Percentiles rank a stretch among this genome's conserved stretches.
phyloP scores from a whole-genome alignment of 164 flowering plant species.

The Akebia trifoliata region DNA sequence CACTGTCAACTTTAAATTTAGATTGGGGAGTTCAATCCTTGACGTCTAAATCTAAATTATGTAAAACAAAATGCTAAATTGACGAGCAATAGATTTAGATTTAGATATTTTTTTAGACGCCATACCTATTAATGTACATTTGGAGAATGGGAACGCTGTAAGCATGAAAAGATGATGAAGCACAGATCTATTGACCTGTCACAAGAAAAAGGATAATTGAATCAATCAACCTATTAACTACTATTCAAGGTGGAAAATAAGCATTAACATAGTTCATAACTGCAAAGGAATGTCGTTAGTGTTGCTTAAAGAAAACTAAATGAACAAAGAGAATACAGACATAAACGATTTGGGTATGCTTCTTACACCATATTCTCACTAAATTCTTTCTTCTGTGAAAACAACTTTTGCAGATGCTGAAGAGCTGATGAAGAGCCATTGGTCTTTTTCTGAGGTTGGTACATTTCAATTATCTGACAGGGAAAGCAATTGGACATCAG shows the following conservation, averaged over 20 bases:
- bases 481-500: constrained; percentile 6
- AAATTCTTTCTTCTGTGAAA: constrained; percentile 45
- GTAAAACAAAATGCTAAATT: not conserved
- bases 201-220: constrained; percentile 4
- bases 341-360: not conserved
- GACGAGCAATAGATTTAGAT: constrained; percentile 1
- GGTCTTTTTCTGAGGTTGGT: constrained; percentile 33
- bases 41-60: not conserved
- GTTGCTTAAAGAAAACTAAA: not conserved
- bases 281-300: not conserved
- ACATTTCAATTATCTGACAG: constrained; percentile 49
- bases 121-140: constrained; percentile 78
- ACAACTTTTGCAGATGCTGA: constrained; percentile 51
- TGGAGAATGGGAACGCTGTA: constrained; percentile 74
- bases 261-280: not conserved
- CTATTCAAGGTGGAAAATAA: constrained; percentile 2
- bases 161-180: constrained; percentile 98
- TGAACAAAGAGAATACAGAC: not conserved
- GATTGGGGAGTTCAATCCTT: too few species aligned
- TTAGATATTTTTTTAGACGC: not conserved
- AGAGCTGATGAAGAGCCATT: constrained; percentile 40
- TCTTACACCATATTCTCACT: constrained; percentile 61
- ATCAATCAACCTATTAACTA: not conserved
- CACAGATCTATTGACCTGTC: constrained; percentile 70
- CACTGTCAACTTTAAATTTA: too few species aligned